Conservation (phyloP, 306 rosid species). For the Quercus engelmannii region DNA sequence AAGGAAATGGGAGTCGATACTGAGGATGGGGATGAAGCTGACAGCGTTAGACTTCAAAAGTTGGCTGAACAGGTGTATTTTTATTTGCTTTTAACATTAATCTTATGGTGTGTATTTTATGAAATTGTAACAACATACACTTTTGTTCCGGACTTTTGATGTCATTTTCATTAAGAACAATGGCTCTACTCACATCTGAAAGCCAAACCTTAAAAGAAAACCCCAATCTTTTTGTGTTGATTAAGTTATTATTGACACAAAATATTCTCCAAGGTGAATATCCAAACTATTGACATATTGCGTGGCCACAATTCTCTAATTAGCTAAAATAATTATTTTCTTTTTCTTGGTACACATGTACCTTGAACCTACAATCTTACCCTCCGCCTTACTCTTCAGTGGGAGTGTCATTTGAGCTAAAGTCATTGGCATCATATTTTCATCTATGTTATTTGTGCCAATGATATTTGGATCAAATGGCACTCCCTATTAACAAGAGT, state of each 20-base stretch:
- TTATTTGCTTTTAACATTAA: background rate
- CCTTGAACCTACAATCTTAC: background rate
- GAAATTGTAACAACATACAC: background rate
- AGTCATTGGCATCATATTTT: background rate
- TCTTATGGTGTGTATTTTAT: background rate
- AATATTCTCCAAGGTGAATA: background rate
- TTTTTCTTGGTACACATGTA: background rate
- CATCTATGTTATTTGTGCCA: background rate
- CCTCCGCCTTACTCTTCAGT: background rate
- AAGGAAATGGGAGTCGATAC: conserved; percentile 88
- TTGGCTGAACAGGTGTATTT: conserved; percentile 82
- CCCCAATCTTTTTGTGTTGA: background rate
- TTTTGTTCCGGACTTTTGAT: background rate
- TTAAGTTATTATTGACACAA: background rate
- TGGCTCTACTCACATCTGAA: background rate
- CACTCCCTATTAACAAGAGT: background rate
- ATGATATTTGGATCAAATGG: background rate
- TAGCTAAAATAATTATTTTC: background rate
- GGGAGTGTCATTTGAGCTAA: background rate
- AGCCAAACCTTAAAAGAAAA: background rate
- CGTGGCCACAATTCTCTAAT: background rate
- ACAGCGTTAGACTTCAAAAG: conserved; percentile 64
- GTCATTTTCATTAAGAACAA: background rate
- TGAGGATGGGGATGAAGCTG: conserved; percentile 88
- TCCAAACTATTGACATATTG: background rate